A percentile compares a stretch with the other conserved stretches of the same genome.
phyloP scores from a whole-genome alignment of 2,329 filamentous ascomycete genomes.

The Cadophora luteo-olivacea region DNA sequence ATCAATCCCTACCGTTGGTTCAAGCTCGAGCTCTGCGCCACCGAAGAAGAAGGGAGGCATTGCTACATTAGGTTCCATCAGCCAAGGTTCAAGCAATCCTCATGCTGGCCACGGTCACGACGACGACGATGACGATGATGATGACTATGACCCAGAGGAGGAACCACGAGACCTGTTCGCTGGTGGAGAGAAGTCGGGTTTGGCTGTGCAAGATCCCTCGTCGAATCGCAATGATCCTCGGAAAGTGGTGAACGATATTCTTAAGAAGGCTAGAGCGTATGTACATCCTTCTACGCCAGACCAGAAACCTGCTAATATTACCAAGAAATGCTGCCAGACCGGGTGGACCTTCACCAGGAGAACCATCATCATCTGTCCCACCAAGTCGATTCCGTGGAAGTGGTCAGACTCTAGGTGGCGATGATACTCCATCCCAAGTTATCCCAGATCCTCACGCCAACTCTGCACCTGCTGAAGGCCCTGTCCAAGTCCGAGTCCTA shows the following conservation, averaged over 20 bases:
- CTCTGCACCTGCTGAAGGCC: conserved; percentile 40
- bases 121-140: conserved; percentile 64
- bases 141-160: conserved; percentile 60
- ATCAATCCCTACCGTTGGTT: conserved; percentile 41
- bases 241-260: conserved; percentile 66
- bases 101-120: conserved; percentile 52
- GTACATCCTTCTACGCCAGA: conserved; percentile 26
- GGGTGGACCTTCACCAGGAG: conserved; percentile 52
- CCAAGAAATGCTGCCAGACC: conserved; percentile 65
- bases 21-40: conserved; percentile 35
- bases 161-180: conserved; percentile 76
- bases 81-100: conserved; percentile 35
- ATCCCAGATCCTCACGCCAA: conserved; percentile 64
- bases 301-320: conserved; percentile 24
- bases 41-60: conserved; percentile 53
- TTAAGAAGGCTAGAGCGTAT: conserved; percentile 68
- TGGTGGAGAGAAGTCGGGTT: conserved; percentile 82
- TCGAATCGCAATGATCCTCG: conserved; percentile 52
- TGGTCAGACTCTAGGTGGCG: conserved; percentile 79
- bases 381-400: conserved; percentile 68
- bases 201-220: conserved; percentile 69
- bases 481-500: conserved; percentile 68
- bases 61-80: conserved; percentile 63
- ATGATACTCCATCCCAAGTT: conserved; percentile 72
- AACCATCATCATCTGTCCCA: conserved; percentile 56